Conservation (phyloP, 2,329 filamentous ascomycete genomes). For the Pseudogymnoascus sp. region DNA sequence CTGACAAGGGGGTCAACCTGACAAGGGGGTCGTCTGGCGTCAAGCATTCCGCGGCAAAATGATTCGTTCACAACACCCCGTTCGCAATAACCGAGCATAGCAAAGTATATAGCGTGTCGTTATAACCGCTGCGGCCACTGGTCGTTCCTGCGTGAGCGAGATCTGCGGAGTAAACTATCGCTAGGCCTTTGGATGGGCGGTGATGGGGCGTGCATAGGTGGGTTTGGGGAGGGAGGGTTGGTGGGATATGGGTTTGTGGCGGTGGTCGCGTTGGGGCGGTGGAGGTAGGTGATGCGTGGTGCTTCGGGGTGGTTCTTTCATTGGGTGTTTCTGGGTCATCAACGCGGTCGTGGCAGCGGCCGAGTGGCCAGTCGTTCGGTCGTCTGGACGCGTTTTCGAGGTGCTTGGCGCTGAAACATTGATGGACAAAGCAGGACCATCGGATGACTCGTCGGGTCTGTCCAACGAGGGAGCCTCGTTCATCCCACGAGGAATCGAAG, state of each 20-base stretch:
- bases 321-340: not conserved
- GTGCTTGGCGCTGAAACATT: constrained; percentile 3
- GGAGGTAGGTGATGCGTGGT: not conserved
- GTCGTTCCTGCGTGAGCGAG: not conserved
- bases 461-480: not conserved
- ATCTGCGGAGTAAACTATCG: not conserved
- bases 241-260: not conserved
- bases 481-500: not conserved
- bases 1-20: not conserved
- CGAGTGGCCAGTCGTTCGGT: not conserved
- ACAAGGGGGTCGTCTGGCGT: not conserved
- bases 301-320: not conserved
- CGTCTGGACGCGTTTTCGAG: not conserved
- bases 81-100: not conserved
- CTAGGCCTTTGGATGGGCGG: not conserved
- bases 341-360: too few relatives aligned
- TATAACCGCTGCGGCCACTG: not conserved
- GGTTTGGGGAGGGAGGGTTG: not conserved
- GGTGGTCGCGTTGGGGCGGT: not conserved
- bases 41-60: not conserved
- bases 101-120: not conserved
- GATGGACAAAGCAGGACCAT: not conserved
- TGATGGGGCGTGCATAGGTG: not conserved
- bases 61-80: not conserved
- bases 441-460: not conserved